Conservation (phyloP, 78 protist species). For the Corallochytrium limacisporum region DNA sequence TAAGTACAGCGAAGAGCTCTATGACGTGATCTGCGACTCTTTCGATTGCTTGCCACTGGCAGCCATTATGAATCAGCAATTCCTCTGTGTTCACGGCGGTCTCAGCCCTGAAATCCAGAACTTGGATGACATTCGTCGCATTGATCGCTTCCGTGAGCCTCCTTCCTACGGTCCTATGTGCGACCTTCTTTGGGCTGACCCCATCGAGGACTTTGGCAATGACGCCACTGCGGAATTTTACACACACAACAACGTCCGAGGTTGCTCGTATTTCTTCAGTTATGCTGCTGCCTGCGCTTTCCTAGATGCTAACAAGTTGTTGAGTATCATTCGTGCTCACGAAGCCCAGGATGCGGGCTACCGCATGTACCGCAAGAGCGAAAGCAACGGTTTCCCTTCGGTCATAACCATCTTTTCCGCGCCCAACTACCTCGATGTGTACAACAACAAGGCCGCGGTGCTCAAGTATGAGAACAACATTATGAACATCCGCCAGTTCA, state of each 20-base stretch:
- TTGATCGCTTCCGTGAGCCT: constrained; percentile 89
- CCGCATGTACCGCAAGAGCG: constrained; percentile 60
- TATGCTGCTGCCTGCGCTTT: constrained; percentile 76
- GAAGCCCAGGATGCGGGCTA: constrained; percentile 81
- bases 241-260: constrained; percentile 69
- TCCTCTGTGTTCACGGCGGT: constrained; percentile 95
- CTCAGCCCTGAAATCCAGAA: constrained; percentile 83
- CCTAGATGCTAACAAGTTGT: constrained; percentile 67
- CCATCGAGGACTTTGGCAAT: constrained; percentile 36
- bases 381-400: constrained; percentile 79
- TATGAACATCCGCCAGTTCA: constrained; percentile 92
- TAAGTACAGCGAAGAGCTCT: constrained; percentile 67
- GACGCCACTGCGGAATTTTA: constrained; percentile 5
- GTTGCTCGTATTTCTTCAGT: constrained; percentile 74
- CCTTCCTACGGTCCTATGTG: constrained; percentile 75
- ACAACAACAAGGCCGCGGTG: constrained; percentile 84
- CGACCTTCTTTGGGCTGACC: constrained; percentile 92
- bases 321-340: constrained; percentile 95
- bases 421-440: constrained; percentile 95
- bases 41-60: constrained; percentile 89
- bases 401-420: constrained; percentile 96
- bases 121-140: constrained; percentile 27
- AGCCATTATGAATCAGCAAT: constrained; percentile 72
- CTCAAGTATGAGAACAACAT: constrained; percentile 73
- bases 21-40: constrained; percentile 66